Conservation (phyloP, 208 protist species). For the Blechomonas ayalai region DNA sequence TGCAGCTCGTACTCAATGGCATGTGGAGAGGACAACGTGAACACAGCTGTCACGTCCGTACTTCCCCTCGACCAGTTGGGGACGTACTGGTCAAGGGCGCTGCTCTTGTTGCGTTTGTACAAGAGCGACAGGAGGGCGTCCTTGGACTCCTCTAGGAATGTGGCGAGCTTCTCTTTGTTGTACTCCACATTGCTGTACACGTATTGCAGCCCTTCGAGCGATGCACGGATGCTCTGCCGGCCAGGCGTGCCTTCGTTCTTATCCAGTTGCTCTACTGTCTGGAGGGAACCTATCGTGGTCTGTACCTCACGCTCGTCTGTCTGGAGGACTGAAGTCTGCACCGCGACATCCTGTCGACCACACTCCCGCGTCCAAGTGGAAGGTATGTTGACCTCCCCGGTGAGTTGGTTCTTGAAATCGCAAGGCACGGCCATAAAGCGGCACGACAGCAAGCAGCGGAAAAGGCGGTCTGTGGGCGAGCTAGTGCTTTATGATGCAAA, state of each 20-base stretch:
- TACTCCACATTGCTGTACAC: constrained; percentile 52
- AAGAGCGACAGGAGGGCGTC: constrained; percentile 55
- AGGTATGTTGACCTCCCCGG: constrained; percentile 58
- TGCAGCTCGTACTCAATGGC: constrained; percentile 62
- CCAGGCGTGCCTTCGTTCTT: constrained; percentile 56
- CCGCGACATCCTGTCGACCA: constrained; percentile 14
- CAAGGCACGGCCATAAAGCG: constrained; percentile 35
- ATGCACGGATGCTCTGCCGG: constrained; percentile 30
- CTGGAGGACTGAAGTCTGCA: constrained; percentile 43
- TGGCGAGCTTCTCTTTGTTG: constrained; percentile 46
- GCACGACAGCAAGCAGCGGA: background rate
- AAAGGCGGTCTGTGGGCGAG: background rate
- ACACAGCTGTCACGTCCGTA: constrained; percentile 41
- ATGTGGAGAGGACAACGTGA: constrained; percentile 59
- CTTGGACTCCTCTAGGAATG: constrained; percentile 49
- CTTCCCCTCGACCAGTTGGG: constrained; percentile 75
- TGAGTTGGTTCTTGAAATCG: constrained; percentile 72
- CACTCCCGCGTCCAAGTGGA: constrained; percentile 54
- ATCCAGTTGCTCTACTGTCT: constrained; percentile 47
- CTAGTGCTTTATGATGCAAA: too few relatives aligned
- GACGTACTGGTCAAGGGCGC: constrained; percentile 61
- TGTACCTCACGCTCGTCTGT: constrained; percentile 36
- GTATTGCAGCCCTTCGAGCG: constrained; percentile 72
- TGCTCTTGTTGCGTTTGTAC: constrained; percentile 59
- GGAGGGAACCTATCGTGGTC: constrained; percentile 58